Percentiles rank a stretch among this genome's conserved stretches.
phyloP scores from a whole-genome alignment of 2,329 filamentous ascomycete genomes.

The Aspergillus sergii region DNA sequence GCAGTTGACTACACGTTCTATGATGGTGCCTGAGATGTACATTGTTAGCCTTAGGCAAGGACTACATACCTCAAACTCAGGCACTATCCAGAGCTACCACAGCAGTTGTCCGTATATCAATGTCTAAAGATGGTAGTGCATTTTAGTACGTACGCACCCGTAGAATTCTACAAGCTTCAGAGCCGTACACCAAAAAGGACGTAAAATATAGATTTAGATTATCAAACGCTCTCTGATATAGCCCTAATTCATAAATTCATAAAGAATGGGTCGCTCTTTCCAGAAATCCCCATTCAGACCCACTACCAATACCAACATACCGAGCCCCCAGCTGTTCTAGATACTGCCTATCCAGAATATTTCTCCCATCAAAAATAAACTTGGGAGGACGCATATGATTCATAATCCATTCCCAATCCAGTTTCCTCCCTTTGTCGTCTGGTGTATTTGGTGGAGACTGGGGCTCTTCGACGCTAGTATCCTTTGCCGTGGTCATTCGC shows the following conservation, averaged over 20 bases:
- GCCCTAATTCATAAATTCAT: neutral
- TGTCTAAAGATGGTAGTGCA: too few relatives aligned
- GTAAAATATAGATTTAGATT: neutral
- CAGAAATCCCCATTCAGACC: neutral
- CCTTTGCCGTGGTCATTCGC: neutral
- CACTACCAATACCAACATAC: constrained; percentile 32
- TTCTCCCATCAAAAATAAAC: constrained; percentile 51
- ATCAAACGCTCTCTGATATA: neutral
- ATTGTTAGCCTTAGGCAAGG: neutral
- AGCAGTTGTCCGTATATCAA: too few relatives aligned
- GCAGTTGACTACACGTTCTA: neutral
- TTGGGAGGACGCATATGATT: constrained; percentile 46
- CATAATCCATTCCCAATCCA: constrained; percentile 49
- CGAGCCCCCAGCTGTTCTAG: constrained; percentile 35
- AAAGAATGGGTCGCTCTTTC: neutral
- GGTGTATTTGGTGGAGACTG: neutral
- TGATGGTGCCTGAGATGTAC: neutral
- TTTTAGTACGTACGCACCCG: too few relatives aligned
- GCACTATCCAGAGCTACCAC: neutral
- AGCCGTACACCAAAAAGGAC: neutral
- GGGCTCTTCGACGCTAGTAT: constrained; percentile 10
- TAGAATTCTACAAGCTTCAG: neutral
- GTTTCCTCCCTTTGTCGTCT: neutral
- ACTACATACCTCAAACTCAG: neutral
- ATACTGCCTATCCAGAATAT: constrained; percentile 32